Base-by-base conservation (phyloP, 2,329 filamentous ascomycete genomes). In the Ceratocystis huliohia region DNA sequence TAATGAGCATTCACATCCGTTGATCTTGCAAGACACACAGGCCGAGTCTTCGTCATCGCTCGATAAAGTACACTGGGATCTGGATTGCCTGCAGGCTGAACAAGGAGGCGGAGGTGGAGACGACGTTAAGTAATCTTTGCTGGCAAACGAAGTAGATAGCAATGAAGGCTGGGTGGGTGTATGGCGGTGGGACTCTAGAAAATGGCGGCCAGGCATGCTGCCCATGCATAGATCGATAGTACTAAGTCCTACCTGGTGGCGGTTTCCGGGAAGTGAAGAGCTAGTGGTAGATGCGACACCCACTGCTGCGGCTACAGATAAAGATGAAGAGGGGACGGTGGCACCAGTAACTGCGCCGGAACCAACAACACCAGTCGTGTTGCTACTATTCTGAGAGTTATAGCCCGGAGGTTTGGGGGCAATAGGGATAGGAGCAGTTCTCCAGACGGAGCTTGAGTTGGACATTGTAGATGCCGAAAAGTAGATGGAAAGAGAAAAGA, bases 1-100 rank as follows among this genome's bases (percentile, higher is more conserved):
- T 74, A 92, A 85, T 56, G 89, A 92, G 76, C 89, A 94, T 71
- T 90, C 86, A 73, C 89, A 84, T 72, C 86, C 87, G 75, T 87
- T 86, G 74, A 87, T 85, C 73, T 89, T 87, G 76, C 90, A 95
- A 69, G 89, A 81, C 69, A 90, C 82, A 75, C 90, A 94, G 70
- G 82, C 79, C 48, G 81, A 80, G 71, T 88, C 84, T 70, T 87
- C 87, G 74, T 93, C 88, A 73, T 91, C 87, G 70, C 77, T 78
- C 73, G 89, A 83, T 69, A 91, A 61, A 28, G 68, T 85, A 77
- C 90, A 94, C 76, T 87, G 87, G 72, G 84, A 84, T 74, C 89
- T 88, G 70, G 88, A 84, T 75, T 83, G 81, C 69, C 86, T 81
- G 75, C 90, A 94, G 68, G 87, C 84, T 77, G 91, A 87, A 76